Conservation (phyloP, 139 green algal genomes). For the Diplosphaera chodatii region DNA sequence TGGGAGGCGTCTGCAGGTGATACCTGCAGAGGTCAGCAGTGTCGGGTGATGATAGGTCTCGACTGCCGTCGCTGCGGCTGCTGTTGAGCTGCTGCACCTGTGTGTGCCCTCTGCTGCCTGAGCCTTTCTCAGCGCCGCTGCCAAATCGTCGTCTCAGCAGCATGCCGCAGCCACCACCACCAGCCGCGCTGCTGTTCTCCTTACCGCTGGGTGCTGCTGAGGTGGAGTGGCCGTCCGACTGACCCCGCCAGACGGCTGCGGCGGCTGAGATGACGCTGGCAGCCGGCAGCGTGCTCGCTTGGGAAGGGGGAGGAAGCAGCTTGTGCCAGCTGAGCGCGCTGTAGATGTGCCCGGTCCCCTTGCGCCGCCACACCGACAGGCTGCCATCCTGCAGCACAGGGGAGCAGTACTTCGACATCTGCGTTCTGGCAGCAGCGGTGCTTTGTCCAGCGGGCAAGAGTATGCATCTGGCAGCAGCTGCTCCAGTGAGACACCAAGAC, state of each 20-base stretch:
- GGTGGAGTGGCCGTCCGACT: background rate
- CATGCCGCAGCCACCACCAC: no score
- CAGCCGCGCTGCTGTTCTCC: no score
- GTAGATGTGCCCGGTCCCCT: constrained; percentile 22
- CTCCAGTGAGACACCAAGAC: no score
- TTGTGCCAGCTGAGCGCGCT: constrained; percentile 17
- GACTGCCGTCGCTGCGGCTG: background rate
- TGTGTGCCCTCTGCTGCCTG: no score
- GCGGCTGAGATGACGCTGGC: constrained; percentile 14
- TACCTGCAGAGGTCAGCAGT: background rate
- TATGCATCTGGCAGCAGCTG: no score
- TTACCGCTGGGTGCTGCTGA: background rate
- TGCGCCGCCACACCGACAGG: constrained; percentile 32
- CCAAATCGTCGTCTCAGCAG: no score
- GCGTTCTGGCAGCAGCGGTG: no score
- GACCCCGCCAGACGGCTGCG: constrained; percentile 14
- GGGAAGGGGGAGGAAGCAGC: constrained; percentile 28
- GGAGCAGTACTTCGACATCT: no score
- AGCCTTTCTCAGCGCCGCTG: no score
- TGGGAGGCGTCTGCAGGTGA: background rate
- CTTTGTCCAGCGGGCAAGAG: no score
- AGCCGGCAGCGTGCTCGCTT: constrained; percentile 20
- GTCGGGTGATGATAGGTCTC: background rate
- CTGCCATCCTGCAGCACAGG: constrained; percentile 25
- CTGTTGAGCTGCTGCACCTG: background rate